phyloP scores from a whole-genome alignment of 352 stramenopile genomes.

The Phytopythium sindhum region DNA sequence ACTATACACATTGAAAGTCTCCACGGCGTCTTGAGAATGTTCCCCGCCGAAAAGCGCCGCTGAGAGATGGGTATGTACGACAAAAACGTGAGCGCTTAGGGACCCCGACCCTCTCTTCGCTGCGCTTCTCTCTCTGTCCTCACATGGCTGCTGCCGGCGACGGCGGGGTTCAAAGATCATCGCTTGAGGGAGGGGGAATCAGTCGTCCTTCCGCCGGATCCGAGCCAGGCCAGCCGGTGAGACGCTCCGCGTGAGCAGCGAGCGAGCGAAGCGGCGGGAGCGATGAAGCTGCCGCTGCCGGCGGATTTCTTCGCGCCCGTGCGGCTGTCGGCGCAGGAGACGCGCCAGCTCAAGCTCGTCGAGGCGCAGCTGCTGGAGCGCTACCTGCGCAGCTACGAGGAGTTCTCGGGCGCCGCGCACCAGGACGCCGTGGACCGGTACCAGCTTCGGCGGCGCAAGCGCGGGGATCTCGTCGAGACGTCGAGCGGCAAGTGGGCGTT shows the following conservation, averaged over 20 bases:
- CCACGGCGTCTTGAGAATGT: neutral
- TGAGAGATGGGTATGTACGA: neutral
- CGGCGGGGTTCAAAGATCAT: neutral
- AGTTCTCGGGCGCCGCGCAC: constrained; percentile 13
- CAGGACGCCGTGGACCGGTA: constrained; percentile 7
- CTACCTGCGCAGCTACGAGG: constrained; percentile 56
- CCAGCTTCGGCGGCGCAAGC: constrained; percentile 7
- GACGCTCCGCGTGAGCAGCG: neutral
- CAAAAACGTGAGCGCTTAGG: neutral
- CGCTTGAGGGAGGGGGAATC: neutral
- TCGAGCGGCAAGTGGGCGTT: constrained; percentile 33
- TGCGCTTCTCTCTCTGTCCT: neutral
- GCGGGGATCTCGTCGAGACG: constrained; percentile 14
- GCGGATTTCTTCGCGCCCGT: constrained; percentile 50
- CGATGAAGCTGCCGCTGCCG: constrained; percentile 45
- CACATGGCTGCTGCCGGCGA: neutral
- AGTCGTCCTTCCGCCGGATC: neutral
- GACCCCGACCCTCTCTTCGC: neutral
- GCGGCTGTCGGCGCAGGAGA: constrained; percentile 33
- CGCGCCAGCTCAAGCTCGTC: constrained; percentile 38
- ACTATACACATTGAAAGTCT: neutral
- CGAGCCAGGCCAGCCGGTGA: too few species aligned
- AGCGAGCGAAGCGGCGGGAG: neutral
- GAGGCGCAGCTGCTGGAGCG: constrained; percentile 41
- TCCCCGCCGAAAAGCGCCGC: neutral